These are phyloP conservation scores for Taiwanofungus camphoratus DNA, from an alignment of 1,284 basidiomycete species.

Conservation along the genomic window DNA sequence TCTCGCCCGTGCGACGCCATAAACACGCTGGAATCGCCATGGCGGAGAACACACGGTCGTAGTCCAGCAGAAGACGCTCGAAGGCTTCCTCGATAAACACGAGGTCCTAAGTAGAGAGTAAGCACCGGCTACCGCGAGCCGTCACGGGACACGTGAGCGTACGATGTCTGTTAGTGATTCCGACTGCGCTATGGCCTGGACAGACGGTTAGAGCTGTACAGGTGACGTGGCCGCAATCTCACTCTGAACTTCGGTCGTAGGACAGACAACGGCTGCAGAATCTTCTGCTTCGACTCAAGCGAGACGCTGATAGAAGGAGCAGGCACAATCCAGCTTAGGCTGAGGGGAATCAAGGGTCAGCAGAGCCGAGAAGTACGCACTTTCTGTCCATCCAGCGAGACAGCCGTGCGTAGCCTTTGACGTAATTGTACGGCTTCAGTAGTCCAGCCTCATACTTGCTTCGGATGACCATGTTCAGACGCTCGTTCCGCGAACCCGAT, in stretches of 20 bases:
- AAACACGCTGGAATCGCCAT: conserved; percentile 97
- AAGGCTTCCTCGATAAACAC: conserved; percentile 98
- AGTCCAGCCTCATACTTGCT: conserved; percentile 97
- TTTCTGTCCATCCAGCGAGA: conserved; percentile 95
- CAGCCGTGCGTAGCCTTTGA: conserved; percentile 86
- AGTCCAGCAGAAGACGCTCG: conserved; percentile 91
- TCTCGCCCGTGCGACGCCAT: conserved; percentile 96
- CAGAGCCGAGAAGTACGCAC: conserved; percentile 34
- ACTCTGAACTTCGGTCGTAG: conserved; percentile 92
- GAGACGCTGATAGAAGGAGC: conserved; percentile 53
- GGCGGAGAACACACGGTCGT: conserved; percentile 91
- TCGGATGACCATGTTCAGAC: conserved; percentile 87
- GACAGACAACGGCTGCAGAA: conserved; percentile 83
- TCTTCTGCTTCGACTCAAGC: conserved; percentile 86
- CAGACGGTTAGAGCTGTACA: conserved; percentile 6
- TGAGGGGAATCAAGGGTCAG: neutral
- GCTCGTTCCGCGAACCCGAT: conserved; percentile 85
- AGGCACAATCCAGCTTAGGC: conserved; percentile 4
- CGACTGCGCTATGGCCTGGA: conserved; percentile 76
- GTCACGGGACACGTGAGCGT: conserved; percentile 18
- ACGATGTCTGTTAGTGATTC: conserved; percentile 80
- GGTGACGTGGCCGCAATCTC: conserved; percentile 18
- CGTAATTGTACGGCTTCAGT: conserved; percentile 94
- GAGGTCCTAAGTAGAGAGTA: conserved; percentile 63
- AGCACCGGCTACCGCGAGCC: conserved; percentile 6